phyloP scores from a whole-genome alignment of 768 basidiomycete species.

The Clitopilus hobsonii region DNA sequence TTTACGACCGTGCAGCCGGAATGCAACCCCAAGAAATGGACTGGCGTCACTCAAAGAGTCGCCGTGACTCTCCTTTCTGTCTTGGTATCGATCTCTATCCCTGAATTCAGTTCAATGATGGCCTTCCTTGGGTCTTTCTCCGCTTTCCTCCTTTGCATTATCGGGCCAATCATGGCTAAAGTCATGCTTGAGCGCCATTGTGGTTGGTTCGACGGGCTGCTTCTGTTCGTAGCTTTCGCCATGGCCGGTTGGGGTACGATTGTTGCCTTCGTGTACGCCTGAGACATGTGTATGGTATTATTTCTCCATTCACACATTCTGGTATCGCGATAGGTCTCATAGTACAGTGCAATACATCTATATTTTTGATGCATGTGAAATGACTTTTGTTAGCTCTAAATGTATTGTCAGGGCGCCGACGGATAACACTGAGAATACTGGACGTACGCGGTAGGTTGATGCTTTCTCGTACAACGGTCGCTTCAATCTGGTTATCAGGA shows the following conservation, averaged over 20 bases:
- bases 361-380: slow-evolving; percentile 62
- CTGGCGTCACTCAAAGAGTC: slow-evolving; percentile 53
- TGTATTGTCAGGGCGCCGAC: neutral
- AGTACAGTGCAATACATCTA: slow-evolving; percentile 21
- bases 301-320: neutral
- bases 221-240: slow-evolving; percentile 46
- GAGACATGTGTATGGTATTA: no score
- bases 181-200: slow-evolving; percentile 49
- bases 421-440: neutral
- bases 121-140: slow-evolving; percentile 90
- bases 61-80: slow-evolving; percentile 57
- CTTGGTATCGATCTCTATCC: slow-evolving; percentile 66
- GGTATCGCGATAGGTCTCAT: neutral
- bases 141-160: slow-evolving; percentile 70
- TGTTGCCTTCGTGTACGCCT: slow-evolving; percentile 49
- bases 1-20: slow-evolving; percentile 21
- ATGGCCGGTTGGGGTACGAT: slow-evolving; percentile 81
- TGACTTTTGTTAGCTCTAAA: slow-evolving; percentile 71
- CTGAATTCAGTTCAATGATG: slow-evolving; percentile 81
- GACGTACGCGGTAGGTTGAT: slow-evolving; percentile 77
- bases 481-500: slow-evolving; percentile 85
- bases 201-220: slow-evolving; percentile 43
- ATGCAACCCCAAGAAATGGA: slow-evolving; percentile 29
- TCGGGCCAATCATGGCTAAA: slow-evolving; percentile 74
- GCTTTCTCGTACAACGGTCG: slow-evolving; percentile 78